A percentile compares a stretch with the other conserved stretches of the same genome.
Conservation (phyloP, 2,329 filamentous ascomycete genomes). For the Phaeoacremonium minimum region DNA sequence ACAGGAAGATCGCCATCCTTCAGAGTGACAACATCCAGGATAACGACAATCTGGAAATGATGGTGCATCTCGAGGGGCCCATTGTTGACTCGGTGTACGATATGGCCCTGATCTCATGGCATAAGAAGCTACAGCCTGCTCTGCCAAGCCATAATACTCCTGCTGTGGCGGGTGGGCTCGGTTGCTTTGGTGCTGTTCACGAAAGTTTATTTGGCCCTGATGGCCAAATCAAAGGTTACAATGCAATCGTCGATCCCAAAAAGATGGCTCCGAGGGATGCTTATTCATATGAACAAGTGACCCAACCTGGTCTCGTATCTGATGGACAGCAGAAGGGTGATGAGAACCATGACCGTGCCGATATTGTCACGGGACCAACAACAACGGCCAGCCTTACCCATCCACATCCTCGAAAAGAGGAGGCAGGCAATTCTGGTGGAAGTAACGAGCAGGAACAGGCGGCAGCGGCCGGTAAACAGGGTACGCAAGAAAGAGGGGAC, state of each 20-base stretch:
- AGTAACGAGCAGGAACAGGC: neutral
- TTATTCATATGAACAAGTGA: slow-evolving; percentile 6
- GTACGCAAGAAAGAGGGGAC: no score
- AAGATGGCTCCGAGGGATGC: slow-evolving; percentile 13
- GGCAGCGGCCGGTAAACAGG: no score
- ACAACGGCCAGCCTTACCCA: slow-evolving; percentile 14
- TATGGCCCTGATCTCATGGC: slow-evolving; percentile 68
- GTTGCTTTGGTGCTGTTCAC: slow-evolving; percentile 16
- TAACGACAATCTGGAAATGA: slow-evolving; percentile 80
- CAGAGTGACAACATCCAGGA: slow-evolving; percentile 78
- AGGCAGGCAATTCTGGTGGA: neutral
- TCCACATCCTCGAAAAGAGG: slow-evolving; percentile 4
- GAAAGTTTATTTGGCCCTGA: slow-evolving; percentile 19
- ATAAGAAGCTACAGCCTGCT: slow-evolving; percentile 55
- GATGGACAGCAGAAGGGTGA: slow-evolving; percentile 7
- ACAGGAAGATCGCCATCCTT: slow-evolving; percentile 64
- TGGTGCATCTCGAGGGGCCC: slow-evolving; percentile 69
- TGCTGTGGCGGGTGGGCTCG: slow-evolving; percentile 29
- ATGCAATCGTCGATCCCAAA: slow-evolving; percentile 18
- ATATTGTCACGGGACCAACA: slow-evolving; percentile 13
- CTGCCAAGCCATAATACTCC: slow-evolving; percentile 51
- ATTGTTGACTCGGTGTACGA: slow-evolving; percentile 76
- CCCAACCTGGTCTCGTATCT: slow-evolving; percentile 1
- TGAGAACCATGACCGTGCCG: slow-evolving; percentile 8
- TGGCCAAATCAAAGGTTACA: slow-evolving; percentile 23